Evolutionary conservation across 495 filamentous ascomycete species (phyloP).

Genomic region (Aspergillus egyptiacus): DNA sequence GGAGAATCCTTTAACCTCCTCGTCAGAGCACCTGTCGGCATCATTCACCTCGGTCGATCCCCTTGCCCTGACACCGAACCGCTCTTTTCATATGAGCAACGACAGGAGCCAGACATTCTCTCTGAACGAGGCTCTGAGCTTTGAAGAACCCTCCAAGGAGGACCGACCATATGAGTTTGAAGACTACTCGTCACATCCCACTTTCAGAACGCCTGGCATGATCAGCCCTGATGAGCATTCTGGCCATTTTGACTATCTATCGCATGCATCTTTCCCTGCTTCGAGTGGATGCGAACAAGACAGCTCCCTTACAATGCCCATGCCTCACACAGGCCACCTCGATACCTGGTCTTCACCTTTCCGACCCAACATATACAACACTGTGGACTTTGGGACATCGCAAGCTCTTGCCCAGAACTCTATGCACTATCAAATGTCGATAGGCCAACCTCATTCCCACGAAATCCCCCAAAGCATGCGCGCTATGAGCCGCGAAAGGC

Average conservation of each 20-base stretch:
- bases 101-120: constrained; percentile 23
- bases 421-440: constrained; percentile 32
- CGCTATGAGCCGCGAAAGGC: constrained; percentile 11
- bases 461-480: constrained; percentile 28
- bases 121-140: constrained; percentile 28
- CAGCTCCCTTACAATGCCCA: constrained; percentile 22
- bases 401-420: constrained; percentile 24
- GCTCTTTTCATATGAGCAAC: constrained; percentile 12
- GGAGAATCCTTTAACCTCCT: constrained; percentile 29
- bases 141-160: constrained; percentile 27
- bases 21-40: constrained; percentile 25
- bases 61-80: constrained; percentile 18
- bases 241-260: constrained; percentile 30
- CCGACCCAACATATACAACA: constrained; percentile 36
- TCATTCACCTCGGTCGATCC: constrained; percentile 29
- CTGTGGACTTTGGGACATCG: constrained; percentile 29
- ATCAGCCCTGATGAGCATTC: constrained; percentile 30
- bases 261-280: constrained; percentile 22
- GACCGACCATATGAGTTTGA: constrained; percentile 35
- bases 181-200: constrained; percentile 29
- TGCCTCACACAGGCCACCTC: constrained; percentile 24
- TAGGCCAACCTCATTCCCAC: constrained; percentile 25
- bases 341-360: constrained; percentile 36
- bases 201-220: constrained; percentile 30
- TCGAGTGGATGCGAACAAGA: constrained; percentile 18